phyloP scores from a whole-genome alignment of 2,329 filamentous ascomycete species.

The Atkinsonella texensis region DNA sequence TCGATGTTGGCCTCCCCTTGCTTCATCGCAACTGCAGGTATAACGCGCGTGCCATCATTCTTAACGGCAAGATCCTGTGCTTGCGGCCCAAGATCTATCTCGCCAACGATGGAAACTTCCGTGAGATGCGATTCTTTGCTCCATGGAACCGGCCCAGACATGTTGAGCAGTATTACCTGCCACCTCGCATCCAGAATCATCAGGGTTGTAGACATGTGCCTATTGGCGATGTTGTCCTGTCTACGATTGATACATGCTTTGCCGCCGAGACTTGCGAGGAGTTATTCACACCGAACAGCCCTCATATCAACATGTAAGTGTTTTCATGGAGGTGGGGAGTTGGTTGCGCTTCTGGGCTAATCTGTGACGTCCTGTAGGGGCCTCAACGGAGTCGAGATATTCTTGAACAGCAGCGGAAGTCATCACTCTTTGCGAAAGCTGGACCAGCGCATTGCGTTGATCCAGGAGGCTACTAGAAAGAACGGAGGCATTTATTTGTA shows the following conservation, averaged over 20 bases:
- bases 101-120: slow-evolving; percentile 24
- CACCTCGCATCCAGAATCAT: slow-evolving; percentile 16
- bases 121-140: slow-evolving; percentile 26
- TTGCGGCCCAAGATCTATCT: slow-evolving; percentile 31
- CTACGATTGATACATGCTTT: slow-evolving; percentile 30
- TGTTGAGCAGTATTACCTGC: slow-evolving; percentile 23
- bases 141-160: slow-evolving; percentile 22
- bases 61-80: slow-evolving; percentile 54
- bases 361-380: neutral
- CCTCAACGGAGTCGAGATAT: slow-evolving; percentile 6
- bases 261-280: slow-evolving; percentile 5
- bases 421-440: slow-evolving; percentile 5
- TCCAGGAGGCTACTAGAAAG: slow-evolving; percentile 5
- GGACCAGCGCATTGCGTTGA: slow-evolving; percentile 5
- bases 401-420: slow-evolving; percentile 6
- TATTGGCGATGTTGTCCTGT: slow-evolving; percentile 26
- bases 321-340: neutral
- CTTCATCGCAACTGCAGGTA: slow-evolving; percentile 23
- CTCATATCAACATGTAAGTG: slow-evolving; percentile 13
- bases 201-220: slow-evolving; percentile 23
- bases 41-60: slow-evolving; percentile 11
- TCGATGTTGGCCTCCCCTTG: slow-evolving; percentile 26
- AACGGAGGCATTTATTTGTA: slow-evolving; percentile 5
- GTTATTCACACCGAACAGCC: slow-evolving; percentile 4
- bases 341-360: neutral